These are phyloP conservation scores for Puccinia polysora DNA, from an alignment of 1,284 basidiomycete species.

Conservation along the genomic window DNA sequence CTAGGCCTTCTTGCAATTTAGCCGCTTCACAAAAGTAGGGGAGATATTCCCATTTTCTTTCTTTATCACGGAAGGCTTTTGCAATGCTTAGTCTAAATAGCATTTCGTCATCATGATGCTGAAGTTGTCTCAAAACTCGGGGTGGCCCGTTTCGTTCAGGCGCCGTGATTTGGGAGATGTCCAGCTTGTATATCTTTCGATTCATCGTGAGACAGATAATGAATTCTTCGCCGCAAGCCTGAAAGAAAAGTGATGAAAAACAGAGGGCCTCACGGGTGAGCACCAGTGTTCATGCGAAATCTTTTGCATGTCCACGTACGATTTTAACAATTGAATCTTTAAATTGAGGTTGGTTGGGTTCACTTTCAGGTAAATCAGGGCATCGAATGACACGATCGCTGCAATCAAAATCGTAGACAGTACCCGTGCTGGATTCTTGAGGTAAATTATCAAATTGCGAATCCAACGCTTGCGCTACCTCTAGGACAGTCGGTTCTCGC, in stretches of 20 bases:
- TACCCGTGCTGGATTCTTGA: not conserved
- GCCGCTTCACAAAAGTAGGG: conserved; percentile 28
- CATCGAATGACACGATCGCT: conserved; percentile 18
- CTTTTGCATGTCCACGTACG: not conserved
- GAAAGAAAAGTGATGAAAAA: not conserved
- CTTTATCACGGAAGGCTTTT: conserved; percentile 10
- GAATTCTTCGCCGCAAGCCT: conserved; percentile 40
- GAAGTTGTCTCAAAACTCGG: conserved; percentile 9
- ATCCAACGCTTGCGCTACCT: conserved; percentile 26
- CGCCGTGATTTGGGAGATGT: conserved; percentile 14
- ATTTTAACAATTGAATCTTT: conserved; percentile 20
- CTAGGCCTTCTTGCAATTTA: not conserved
- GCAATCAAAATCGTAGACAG: conserved; percentile 22
- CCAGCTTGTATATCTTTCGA: conserved; percentile 33
- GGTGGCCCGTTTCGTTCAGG: not conserved
- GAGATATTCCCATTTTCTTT: conserved; percentile 29
- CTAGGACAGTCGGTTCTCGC: conserved; percentile 6
- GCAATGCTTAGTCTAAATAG: not conserved
- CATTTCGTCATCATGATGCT: conserved; percentile 1
- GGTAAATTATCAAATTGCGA: conserved; percentile 18
- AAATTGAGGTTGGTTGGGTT: not conserved
- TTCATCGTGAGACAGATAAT: conserved; percentile 23
- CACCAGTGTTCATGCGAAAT: not conserved
- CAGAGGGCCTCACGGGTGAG: not conserved
- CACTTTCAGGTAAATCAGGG: conserved; percentile 23